These are phyloP conservation scores for Rhododendron vialii DNA, from an alignment of 148 eudicot genomes.

Conservation along the genomic window DNA sequence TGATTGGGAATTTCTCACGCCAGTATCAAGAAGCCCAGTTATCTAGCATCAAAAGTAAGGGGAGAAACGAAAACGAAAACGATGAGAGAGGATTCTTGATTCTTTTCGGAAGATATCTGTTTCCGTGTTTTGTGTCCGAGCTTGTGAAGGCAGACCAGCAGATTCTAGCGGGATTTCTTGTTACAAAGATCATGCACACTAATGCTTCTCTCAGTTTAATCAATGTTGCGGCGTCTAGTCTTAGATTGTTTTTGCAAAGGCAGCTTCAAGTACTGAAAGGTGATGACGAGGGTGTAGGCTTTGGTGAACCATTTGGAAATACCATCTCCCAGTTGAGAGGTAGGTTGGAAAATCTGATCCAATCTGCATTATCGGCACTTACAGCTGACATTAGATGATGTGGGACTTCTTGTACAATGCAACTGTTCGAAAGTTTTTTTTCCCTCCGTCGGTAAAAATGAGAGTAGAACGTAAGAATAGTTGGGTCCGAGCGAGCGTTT, in stretches of 20 bases:
- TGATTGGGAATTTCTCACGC: conserved; percentile 72
- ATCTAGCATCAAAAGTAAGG: conserved; percentile 19
- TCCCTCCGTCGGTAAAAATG: background rate
- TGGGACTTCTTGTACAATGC: conserved; percentile 6
- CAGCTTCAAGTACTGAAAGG: conserved; percentile 40
- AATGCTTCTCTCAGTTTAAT: conserved; percentile 67
- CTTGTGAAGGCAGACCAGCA: conserved; percentile 78
- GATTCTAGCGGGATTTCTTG: conserved; percentile 71
- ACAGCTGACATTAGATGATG: conserved; percentile 26
- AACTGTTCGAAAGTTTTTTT: background rate
- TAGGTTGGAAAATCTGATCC: conserved; percentile 35
- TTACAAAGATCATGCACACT: conserved; percentile 77
- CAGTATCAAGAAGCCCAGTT: conserved; percentile 50
- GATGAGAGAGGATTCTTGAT: conserved; percentile 19
- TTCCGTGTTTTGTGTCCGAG: conserved; percentile 69
- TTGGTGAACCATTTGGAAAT: conserved; percentile 36
- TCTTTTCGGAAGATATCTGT: conserved; percentile 48
- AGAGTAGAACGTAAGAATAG: background rate
- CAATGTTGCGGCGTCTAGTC: conserved; percentile 70
- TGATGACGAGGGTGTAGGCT: conserved; percentile 11
- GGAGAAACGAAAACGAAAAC: conserved; percentile 6
- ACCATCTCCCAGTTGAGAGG: conserved; percentile 37
- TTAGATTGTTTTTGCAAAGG: conserved; percentile 46
- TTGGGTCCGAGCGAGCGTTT: background rate
- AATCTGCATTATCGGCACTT: conserved; percentile 54